phyloP scores from a whole-genome alignment of 2,329 filamentous ascomycete genomes.

The Botryotinia convoluta region DNA sequence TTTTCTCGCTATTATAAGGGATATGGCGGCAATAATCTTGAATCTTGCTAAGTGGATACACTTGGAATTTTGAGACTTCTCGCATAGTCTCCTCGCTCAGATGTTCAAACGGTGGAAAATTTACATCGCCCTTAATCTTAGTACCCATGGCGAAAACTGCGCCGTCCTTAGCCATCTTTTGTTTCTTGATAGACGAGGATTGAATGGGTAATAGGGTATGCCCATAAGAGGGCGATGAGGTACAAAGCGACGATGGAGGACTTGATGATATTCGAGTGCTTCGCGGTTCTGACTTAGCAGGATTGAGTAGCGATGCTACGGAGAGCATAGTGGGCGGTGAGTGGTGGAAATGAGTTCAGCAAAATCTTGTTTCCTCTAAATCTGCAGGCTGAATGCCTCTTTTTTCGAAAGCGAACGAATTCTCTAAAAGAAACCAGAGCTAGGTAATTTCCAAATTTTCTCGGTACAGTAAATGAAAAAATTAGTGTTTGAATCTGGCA shows the following conservation, averaged over 20 bases:
- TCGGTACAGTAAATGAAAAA: constrained; percentile 27
- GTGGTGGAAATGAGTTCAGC: constrained; percentile 29
- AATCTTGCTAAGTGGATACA: constrained; percentile 65
- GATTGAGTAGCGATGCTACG: constrained; percentile 65
- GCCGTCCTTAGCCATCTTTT: constrained; percentile 64
- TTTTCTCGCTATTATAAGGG: constrained; percentile 93
- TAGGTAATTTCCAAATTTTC: constrained; percentile 20
- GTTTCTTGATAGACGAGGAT: constrained; percentile 42
- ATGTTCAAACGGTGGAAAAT: constrained; percentile 71
- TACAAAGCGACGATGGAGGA: constrained; percentile 36
- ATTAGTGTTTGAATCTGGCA: constrained; percentile 30
- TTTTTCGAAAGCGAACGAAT: constrained; percentile 29
- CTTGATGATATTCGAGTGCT: constrained; percentile 45
- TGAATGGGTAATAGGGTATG: constrained; percentile 32
- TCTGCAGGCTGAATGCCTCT: constrained; percentile 32
- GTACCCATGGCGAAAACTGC: constrained; percentile 58
- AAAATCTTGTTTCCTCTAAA: constrained; percentile 26
- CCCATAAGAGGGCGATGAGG: constrained; percentile 33
- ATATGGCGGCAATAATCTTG: constrained; percentile 68
- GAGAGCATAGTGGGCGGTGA: constrained; percentile 53
- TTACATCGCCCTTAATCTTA: constrained; percentile 63
- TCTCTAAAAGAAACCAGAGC: constrained; percentile 22
- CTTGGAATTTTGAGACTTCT: constrained; percentile 60
- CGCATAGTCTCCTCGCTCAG: constrained; percentile 55
- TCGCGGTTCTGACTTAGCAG: constrained; percentile 43